Percentiles rank a stretch among this genome's conserved stretches.
Conservation (phyloP, 371 early-diverging fungal species). For the Dinochytrium kinnereticum region DNA sequence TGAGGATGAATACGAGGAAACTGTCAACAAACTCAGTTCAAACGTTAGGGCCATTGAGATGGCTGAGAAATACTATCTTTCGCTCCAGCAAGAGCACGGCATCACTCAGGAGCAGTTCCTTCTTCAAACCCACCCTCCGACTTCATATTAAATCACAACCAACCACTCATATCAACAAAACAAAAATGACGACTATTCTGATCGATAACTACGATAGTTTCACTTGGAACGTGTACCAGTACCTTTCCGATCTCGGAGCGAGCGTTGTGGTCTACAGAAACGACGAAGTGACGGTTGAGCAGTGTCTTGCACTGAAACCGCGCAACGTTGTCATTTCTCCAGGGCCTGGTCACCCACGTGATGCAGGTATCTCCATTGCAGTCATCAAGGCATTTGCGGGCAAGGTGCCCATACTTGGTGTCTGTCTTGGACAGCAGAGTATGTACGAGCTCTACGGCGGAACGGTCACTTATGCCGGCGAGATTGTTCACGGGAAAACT, state of each 20-base stretch:
- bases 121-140: constrained; percentile 7
- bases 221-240: constrained; percentile 97
- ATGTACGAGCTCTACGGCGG: constrained; percentile 96
- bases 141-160: not conserved
- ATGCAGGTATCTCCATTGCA: constrained; percentile 86
- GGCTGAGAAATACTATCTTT: constrained; percentile 68
- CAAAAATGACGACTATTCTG: constrained; percentile 75
- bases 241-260: constrained; percentile 87
- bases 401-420: constrained; percentile 94
- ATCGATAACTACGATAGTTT: constrained; percentile 99
- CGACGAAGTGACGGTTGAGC: constrained; percentile 86
- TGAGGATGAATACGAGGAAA: constrained; percentile 91
- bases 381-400: constrained; percentile 87
- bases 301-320: constrained; percentile 80
- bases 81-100: constrained; percentile 24
- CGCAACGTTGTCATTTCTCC: constrained; percentile 94
- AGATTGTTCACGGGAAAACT: constrained; percentile 95
- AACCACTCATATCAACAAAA: not conserved
- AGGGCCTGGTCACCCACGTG: constrained; percentile 93
- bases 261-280: constrained; percentile 90
- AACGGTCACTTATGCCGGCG: constrained; percentile 85
- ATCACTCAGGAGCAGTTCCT: constrained; percentile 4
- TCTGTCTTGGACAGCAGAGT: constrained; percentile 95
- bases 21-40: constrained; percentile 90
- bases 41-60: constrained; percentile 84